These are phyloP conservation scores for Populus hybrid DNA, from an alignment of 441 rosid genomes.

Conservation along the genomic window DNA sequence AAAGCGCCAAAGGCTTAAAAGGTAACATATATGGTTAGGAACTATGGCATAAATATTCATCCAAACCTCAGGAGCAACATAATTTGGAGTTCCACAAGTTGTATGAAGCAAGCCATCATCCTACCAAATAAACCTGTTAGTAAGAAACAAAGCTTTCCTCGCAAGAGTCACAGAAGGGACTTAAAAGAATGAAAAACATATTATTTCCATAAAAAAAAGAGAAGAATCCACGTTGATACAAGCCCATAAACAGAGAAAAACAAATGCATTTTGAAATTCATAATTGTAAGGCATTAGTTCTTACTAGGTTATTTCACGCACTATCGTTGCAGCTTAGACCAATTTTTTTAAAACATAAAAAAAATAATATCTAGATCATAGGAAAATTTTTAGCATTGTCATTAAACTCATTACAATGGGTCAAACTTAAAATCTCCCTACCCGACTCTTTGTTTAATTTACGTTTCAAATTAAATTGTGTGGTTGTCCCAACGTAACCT, in stretches of 20 bases:
- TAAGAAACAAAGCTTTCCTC: constrained; percentile 14
- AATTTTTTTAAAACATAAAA: too few species aligned
- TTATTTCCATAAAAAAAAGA: not conserved
- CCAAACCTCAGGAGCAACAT: constrained; percentile 93
- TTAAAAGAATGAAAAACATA: not conserved
- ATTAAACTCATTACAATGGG: too few species aligned
- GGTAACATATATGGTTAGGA: not conserved
- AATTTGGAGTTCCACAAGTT: constrained; percentile 97
- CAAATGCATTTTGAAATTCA: not conserved
- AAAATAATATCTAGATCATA: too few species aligned
- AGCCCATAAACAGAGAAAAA: not conserved
- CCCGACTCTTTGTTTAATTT: too few species aligned
- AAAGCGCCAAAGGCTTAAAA: constrained; percentile 4
- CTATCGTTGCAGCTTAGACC: too few species aligned
- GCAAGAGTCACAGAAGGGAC: constrained; percentile 1
- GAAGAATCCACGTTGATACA: not conserved
- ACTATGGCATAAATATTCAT: constrained; percentile 18
- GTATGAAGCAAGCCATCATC: constrained; percentile 97
- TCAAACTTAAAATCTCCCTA: too few species aligned
- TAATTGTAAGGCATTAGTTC: not conserved
- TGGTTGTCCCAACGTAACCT: too few species aligned
- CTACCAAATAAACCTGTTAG: constrained; percentile 35
- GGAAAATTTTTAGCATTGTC: too few species aligned
- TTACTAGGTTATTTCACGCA: not conserved
- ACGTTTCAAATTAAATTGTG: too few species aligned